Evolutionary conservation across 345 rosid species (phyloP).

Genomic region (Excoecaria cochinchinensis): DNA sequence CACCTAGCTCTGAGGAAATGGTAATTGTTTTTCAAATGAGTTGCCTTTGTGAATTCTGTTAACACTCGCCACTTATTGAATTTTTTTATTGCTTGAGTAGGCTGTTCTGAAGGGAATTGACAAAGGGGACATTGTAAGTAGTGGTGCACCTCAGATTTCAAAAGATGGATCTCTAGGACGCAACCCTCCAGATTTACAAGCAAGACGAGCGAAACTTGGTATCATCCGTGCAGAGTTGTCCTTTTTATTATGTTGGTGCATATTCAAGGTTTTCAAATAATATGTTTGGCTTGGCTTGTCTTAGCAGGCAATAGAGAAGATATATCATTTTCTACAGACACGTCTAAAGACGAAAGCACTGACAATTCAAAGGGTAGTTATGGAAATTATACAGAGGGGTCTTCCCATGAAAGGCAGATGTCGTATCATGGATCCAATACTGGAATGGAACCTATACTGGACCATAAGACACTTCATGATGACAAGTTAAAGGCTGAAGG

Average conservation of each 20-base stretch:
- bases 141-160: constrained; percentile 71
- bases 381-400: constrained; percentile 30
- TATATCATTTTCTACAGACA: constrained; percentile 41
- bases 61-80: constrained; percentile 20
- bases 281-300: constrained; percentile 31
- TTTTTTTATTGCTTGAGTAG: constrained; percentile 36
- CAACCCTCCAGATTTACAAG: constrained; percentile 46
- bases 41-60: constrained; percentile 19
- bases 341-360: constrained; percentile 42
- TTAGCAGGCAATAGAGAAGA: constrained; percentile 74
- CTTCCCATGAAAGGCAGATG: constrained; percentile 33
- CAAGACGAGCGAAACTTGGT: constrained; percentile 70
- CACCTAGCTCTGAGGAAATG: constrained; percentile 77
- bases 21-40: constrained; percentile 35
- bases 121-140: constrained; percentile 74
- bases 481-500: constrained; percentile 59
- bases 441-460: constrained; percentile 31
- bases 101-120: constrained; percentile 74
- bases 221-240: constrained; percentile 24
- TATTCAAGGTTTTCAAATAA: constrained; percentile 12
- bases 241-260: constrained; percentile 14
- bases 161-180: constrained; percentile 67
- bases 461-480: constrained; percentile 37
- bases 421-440: constrained; percentile 27
- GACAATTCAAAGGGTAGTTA: constrained; percentile 37